Conservation (phyloP, 1,139 yeast species). For the Taphrina pruni region DNA sequence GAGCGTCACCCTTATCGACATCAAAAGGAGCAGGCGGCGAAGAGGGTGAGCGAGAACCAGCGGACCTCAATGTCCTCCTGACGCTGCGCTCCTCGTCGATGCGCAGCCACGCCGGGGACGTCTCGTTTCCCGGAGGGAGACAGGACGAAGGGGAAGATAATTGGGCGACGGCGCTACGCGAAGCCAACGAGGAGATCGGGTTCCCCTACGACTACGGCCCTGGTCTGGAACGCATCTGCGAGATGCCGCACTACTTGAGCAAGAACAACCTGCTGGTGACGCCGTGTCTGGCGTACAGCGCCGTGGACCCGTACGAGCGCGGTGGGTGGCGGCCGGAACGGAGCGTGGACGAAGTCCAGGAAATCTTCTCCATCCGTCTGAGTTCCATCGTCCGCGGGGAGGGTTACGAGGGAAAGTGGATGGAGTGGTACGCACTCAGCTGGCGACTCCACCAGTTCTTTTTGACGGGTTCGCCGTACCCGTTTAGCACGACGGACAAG, state of each 20-base stretch:
- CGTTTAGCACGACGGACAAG: constrained; percentile 12
- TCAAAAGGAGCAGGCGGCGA: not conserved
- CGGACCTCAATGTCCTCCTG: constrained; percentile 75
- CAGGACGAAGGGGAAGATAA: constrained; percentile 70
- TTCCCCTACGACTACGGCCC: constrained; percentile 60
- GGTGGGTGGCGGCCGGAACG: constrained; percentile 53
- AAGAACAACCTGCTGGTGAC: constrained; percentile 80
- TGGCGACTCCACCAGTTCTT: constrained; percentile 49
- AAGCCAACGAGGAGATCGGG: constrained; percentile 87
- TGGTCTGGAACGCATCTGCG: constrained; percentile 49
- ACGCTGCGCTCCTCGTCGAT: constrained; percentile 76
- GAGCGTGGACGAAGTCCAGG: constrained; percentile 50
- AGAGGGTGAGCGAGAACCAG: constrained; percentile 49
- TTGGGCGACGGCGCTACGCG: constrained; percentile 77
- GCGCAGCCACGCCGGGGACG: constrained; percentile 81
- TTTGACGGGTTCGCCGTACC: constrained; percentile 49
- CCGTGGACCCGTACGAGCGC: constrained; percentile 48
- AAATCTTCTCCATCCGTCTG: constrained; percentile 51
- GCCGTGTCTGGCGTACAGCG: constrained; percentile 77
- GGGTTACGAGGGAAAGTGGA: constrained; percentile 51
- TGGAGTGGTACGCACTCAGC: constrained; percentile 52
- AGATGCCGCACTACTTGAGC: constrained; percentile 73
- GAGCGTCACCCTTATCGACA: not conserved
- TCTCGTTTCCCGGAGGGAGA: constrained; percentile 87
- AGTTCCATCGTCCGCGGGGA: constrained; percentile 49